A percentile compares a stretch with the other conserved stretches of the same genome.
phyloP scores from a whole-genome alignment of 352 stramenopile genomes.

The Globisporangium cystogenes region DNA sequence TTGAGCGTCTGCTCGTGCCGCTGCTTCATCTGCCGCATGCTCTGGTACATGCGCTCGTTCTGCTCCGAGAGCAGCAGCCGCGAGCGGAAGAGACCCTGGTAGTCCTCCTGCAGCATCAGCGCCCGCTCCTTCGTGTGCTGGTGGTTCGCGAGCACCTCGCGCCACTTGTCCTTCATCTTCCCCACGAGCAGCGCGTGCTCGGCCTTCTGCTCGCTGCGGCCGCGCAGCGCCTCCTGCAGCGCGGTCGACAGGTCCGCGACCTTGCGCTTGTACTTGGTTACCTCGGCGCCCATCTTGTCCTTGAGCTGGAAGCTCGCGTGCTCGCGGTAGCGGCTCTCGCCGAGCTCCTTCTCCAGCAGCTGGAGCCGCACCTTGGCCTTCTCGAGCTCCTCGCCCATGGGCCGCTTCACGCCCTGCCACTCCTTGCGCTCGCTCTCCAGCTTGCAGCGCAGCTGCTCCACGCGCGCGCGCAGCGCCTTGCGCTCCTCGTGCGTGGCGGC shows the following conservation, averaged over 20 bases:
- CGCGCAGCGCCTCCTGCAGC: slow-evolving; percentile 37
- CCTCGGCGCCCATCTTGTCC: slow-evolving; percentile 55
- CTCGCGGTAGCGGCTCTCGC: slow-evolving; percentile 56
- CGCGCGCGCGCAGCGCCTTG: slow-evolving; percentile 55
- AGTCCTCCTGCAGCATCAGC: slow-evolving; percentile 67
- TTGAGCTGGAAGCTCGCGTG: slow-evolving; percentile 61
- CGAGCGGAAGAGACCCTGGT: slow-evolving; percentile 51
- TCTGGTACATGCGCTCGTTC: slow-evolving; percentile 40
- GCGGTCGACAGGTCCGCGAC: slow-evolving; percentile 41
- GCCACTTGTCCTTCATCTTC: slow-evolving; percentile 69
- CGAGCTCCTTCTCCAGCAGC: slow-evolving; percentile 62
- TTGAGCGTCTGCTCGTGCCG: slow-evolving; percentile 41
- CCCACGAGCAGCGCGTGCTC: slow-evolving; percentile 36
- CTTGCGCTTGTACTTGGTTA: slow-evolving; percentile 49
- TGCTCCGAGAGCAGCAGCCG: slow-evolving; percentile 31
- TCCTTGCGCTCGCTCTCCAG: slow-evolving; percentile 67
- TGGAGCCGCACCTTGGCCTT: slow-evolving; percentile 40
- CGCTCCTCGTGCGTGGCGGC: slow-evolving; percentile 60
- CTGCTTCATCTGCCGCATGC: slow-evolving; percentile 36
- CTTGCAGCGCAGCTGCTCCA: slow-evolving; percentile 62
- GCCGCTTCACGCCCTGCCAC: slow-evolving; percentile 44
- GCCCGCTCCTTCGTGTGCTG: slow-evolving; percentile 52
- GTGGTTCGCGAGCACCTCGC: slow-evolving; percentile 34
- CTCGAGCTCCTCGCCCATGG: slow-evolving; percentile 49
- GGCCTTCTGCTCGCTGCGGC: slow-evolving; percentile 40